A percentile compares a stretch with the other conserved stretches of the same genome.
Conservation (phyloP, 129 eudicot species). For the Pittosporum tobira region DNA sequence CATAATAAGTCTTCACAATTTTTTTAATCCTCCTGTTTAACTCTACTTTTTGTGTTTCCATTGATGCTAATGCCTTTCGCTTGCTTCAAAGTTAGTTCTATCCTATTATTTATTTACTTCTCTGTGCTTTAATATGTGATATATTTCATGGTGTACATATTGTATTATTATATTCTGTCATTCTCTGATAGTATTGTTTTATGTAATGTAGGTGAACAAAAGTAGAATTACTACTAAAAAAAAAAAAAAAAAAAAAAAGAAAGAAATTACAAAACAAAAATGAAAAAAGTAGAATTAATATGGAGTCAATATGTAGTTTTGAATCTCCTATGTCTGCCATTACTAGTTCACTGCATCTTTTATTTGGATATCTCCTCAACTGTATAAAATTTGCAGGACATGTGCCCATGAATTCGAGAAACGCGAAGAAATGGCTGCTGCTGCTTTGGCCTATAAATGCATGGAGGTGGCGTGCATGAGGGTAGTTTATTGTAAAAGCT, state of each 20-base stretch:
- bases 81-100: too few relatives aligned
- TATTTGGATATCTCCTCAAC: conserved; percentile 10
- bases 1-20: too few relatives aligned
- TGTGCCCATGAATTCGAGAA: conserved; percentile 74
- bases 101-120: too few relatives aligned
- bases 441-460: conserved; percentile 93
- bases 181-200: background rate
- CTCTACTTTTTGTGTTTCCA: too few relatives aligned
- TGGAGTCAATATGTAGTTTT: background rate
- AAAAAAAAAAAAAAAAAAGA: too few relatives aligned
- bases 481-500: conserved; percentile 59
- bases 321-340: background rate
- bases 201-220: too few relatives aligned
- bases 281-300: background rate
- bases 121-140: too few relatives aligned
- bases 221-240: background rate
- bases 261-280: too few relatives aligned
- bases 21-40: too few relatives aligned
- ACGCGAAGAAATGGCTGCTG: conserved; percentile 56
- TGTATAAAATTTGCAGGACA: conserved; percentile 35
- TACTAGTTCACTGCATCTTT: background rate
- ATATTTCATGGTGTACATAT: too few relatives aligned
- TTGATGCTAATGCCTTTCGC: too few relatives aligned
- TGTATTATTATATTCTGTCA: background rate
- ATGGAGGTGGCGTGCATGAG: conserved; percentile 85